phyloP scores from a whole-genome alignment of 306 rosid genomes.

The Arachis hypogaea region DNA sequence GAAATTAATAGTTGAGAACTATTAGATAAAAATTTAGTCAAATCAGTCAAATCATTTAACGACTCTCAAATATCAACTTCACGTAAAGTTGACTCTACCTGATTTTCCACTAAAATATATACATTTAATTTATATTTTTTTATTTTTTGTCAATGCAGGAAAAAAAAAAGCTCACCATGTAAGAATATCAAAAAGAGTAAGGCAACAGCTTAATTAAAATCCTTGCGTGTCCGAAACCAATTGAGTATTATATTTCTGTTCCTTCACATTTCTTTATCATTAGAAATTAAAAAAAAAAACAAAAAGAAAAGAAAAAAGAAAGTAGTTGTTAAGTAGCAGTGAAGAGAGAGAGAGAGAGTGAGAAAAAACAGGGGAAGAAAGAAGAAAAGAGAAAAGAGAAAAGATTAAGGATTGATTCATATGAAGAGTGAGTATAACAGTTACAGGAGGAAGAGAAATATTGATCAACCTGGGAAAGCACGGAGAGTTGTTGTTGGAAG shows the following conservation, averaged over 20 bases:
- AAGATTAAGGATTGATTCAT: slow-evolving; percentile 32
- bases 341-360: neutral
- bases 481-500: slow-evolving; percentile 78
- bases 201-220: slow-evolving; percentile 46
- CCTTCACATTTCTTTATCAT: neutral
- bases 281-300: neutral
- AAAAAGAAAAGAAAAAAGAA: neutral
- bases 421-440: slow-evolving; percentile 57
- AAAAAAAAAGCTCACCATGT: slow-evolving; percentile 42
- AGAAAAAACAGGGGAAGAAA: slow-evolving; percentile 8
- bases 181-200: slow-evolving; percentile 54
- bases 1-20: too few relatives aligned
- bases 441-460: slow-evolving; percentile 38
- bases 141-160: neutral
- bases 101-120: too few relatives aligned
- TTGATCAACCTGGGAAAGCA: slow-evolving; percentile 89
- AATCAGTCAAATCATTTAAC: too few relatives aligned
- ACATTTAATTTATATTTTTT: too few relatives aligned
- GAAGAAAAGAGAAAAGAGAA: slow-evolving; percentile 8
- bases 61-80: too few relatives aligned
- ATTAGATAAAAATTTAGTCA: too few relatives aligned
- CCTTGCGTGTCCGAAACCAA: slow-evolving; percentile 61
- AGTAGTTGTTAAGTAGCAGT: slow-evolving; percentile 23
- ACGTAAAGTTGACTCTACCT: too few relatives aligned
- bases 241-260: neutral